Evolutionary conservation across 257 asterid species (phyloP).

Genomic region (Solanum gracilifrons): DNA sequence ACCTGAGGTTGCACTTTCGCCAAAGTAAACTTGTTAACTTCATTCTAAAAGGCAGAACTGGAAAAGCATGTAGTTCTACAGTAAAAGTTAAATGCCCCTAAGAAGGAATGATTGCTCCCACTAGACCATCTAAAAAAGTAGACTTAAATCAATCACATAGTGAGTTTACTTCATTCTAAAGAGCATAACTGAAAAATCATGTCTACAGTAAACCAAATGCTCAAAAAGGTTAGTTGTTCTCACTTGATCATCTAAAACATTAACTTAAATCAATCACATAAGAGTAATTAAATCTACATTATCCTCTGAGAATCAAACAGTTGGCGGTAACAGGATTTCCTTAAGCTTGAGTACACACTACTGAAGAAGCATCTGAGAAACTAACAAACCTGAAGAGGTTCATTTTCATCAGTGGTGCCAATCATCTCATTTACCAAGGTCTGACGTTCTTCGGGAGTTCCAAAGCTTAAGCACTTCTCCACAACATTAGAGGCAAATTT

Average conservation of each 20-base stretch:
- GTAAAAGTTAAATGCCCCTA: not conserved
- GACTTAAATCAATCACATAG: not conserved
- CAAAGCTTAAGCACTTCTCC: conserved; percentile 75
- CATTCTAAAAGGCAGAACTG: not conserved
- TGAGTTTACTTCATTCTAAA: not conserved
- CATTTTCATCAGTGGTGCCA: conserved; percentile 64
- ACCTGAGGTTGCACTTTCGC: not conserved
- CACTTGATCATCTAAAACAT: not conserved
- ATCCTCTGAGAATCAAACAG: not conserved
- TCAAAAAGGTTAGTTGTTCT: not conserved
- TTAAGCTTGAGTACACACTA: not conserved
- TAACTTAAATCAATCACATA: not conserved
- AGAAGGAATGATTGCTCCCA: not conserved
- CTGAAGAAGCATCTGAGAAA: not conserved
- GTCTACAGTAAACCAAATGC: not conserved
- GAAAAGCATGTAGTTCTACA: not conserved
- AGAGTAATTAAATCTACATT: not conserved
- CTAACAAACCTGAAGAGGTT: conserved; percentile 73
- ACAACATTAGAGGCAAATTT: conserved; percentile 85
- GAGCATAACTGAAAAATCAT: not conserved
- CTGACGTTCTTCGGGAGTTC: conserved; percentile 58
- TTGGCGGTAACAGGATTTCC: not conserved
- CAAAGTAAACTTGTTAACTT: not conserved
- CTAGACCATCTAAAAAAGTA: not conserved
- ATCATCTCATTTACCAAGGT: conserved; percentile 66